Base-by-base conservation (phyloP, 1,284 basidiomycete genomes). In the Ganoderma lingzhi region DNA sequence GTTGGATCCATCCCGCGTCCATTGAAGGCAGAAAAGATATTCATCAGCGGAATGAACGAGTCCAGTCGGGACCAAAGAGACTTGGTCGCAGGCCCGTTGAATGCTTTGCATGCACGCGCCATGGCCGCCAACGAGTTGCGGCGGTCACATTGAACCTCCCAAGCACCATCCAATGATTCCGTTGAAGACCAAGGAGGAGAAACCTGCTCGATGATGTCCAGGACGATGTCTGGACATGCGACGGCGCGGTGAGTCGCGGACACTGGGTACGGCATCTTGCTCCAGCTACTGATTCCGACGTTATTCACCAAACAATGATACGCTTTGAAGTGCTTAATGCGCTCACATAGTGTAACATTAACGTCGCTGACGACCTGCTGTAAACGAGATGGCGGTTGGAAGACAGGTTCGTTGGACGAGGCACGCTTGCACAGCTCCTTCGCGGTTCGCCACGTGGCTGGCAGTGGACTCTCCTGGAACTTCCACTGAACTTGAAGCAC, bases 1-100 rank as follows among this genome's bases (percentile, higher is more conserved):
- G 48, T 51, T 23, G 48, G 48, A 51, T 10, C 6, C 0, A 10
- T 28, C n/a, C 10, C 10, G 23, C 6, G 48, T 3, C 48, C 48
- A 28, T 51, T n/a, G 48, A 51, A 51, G 48, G 48, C 48, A 51
- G 48, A 51, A 51, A 51, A 14, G 48, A 51, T 23, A 28, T 51
- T 28, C 23, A 51, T 28, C 2, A 51, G 23, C 3, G 48, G 48
- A 4, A 51, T 9, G 23, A 51, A 51, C 23, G 48, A 51, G 10
- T 28, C 48, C 3, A 51, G 48, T 51, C 4, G 48, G 23, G 48
- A 28, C 48, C 48, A 51, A 1, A 51, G 48, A 51, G 48, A 23
- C 48, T 51, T 51, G 48, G 48, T 51, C 10, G 48, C 48, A 5
- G 48, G 48, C 23, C 48, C 23, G 12, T 28, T 51, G 23, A 51